A percentile compares a stretch with the other conserved stretches of the same genome.
Conservation (phyloP, 257 asterid species). For the Striga asiatica region DNA sequence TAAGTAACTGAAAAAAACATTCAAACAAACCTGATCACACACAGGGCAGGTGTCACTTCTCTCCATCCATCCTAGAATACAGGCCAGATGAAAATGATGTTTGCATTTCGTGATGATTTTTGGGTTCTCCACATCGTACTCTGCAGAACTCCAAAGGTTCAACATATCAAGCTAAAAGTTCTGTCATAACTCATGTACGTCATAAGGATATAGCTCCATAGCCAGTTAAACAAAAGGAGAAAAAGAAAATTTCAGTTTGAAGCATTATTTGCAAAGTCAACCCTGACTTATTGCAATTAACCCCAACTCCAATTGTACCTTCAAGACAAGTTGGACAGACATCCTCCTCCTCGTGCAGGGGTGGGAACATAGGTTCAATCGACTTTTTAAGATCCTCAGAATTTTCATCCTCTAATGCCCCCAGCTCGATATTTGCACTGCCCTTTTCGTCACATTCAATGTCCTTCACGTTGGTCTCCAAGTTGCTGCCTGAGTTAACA, state of each 20-base stretch:
- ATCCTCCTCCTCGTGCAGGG: slow-evolving; percentile 63
- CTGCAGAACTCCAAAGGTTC: slow-evolving; percentile 30
- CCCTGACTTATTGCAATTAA: not conserved
- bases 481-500: slow-evolving; percentile 22
- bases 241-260: not conserved
- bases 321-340: slow-evolving; percentile 88
- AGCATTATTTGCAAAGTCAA: not conserved
- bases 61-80: slow-evolving; percentile 98
- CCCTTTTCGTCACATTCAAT: slow-evolving; percentile 37
- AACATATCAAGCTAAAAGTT: not conserved
- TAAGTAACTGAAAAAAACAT: not conserved
- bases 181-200: too few relatives aligned
- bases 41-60: slow-evolving; percentile 87
- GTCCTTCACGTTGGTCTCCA: slow-evolving; percentile 35
- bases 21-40: slow-evolving; percentile 58
- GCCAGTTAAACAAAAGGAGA: slow-evolving; percentile 1
- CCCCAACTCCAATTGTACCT: slow-evolving; percentile 30
- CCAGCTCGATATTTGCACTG: slow-evolving; percentile 24
- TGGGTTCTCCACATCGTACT: slow-evolving; percentile 79
- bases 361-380: slow-evolving; percentile 21
- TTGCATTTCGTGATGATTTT: slow-evolving; percentile 74
- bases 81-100: slow-evolving; percentile 83
- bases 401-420: slow-evolving; percentile 43
- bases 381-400: slow-evolving; percentile 57
- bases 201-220: not conserved